Evolutionary conservation across 495 filamentous ascomycete genomes (phyloP).

Genomic region (Penicillium nucicola): DNA sequence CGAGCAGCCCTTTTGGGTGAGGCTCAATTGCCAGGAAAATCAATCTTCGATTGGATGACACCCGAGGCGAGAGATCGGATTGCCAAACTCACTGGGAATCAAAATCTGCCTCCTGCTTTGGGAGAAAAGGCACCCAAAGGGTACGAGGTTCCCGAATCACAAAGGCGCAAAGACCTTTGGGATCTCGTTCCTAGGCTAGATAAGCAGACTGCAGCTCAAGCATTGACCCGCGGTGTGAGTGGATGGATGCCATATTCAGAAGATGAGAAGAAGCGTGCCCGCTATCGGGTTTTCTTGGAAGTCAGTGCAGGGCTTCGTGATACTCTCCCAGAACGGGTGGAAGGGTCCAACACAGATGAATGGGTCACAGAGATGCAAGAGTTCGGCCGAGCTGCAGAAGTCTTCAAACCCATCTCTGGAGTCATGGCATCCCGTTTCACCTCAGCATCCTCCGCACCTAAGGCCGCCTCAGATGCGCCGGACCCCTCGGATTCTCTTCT

Average conservation of each 20-base stretch:
- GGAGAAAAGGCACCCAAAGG: conserved; percentile 68
- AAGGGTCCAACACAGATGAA: conserved; percentile 62
- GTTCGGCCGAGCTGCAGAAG: conserved; percentile 82
- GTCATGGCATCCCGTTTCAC: conserved; percentile 93
- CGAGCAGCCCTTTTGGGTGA: conserved; percentile 84
- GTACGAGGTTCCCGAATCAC: conserved; percentile 55
- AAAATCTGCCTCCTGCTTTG: conserved; percentile 71
- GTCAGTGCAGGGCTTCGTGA: conserved; percentile 64
- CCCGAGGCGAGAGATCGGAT: conserved; percentile 75
- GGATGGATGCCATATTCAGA: conserved; percentile 86
- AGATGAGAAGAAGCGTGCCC: conserved; percentile 68
- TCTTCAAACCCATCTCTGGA: conserved; percentile 89
- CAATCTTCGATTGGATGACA: conserved; percentile 91
- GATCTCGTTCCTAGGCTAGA: conserved; percentile 71
- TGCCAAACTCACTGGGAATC: conserved; percentile 69
- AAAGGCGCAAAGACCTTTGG: conserved; percentile 57
- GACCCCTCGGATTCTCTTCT: conserved; percentile 45
- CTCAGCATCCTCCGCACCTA: conserved; percentile 54
- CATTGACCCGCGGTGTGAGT: conserved; percentile 67
- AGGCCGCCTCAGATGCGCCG: conserved; percentile 41
- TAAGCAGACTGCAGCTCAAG: conserved; percentile 68
- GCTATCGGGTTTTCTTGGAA: conserved; percentile 81
- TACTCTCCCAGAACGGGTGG: conserved; percentile 55
- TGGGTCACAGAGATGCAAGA: conserved; percentile 80
- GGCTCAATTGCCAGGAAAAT: conserved; percentile 80